Percentiles rank a stretch among this genome's conserved stretches.
Conservation (phyloP, 2,329 filamentous ascomycete genomes). For the Xylariales sp. region DNA sequence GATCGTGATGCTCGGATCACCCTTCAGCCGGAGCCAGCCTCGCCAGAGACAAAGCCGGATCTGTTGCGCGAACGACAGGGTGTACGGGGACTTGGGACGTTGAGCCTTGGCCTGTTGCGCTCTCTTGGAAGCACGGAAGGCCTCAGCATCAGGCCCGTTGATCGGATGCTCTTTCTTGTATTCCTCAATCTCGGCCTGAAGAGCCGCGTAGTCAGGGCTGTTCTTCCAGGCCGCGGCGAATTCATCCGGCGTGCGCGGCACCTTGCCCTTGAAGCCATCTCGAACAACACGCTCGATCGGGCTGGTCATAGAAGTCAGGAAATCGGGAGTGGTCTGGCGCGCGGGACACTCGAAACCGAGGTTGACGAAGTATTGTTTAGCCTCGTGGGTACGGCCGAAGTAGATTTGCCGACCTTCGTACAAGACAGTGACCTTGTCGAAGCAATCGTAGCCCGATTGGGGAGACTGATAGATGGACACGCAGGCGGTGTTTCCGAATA, state of each 20-base stretch:
- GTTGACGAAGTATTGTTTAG: constrained; percentile 73
- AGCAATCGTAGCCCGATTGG: constrained; percentile 71
- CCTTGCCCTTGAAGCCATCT: constrained; percentile 65
- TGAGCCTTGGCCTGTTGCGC: constrained; percentile 67
- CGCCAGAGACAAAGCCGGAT: constrained; percentile 82
- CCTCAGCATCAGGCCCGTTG: constrained; percentile 65
- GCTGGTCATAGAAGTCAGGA: constrained; percentile 77
- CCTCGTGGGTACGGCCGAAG: constrained; percentile 69
- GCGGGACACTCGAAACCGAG: constrained; percentile 75
- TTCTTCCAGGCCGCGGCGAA: constrained; percentile 70
- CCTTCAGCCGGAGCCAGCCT: constrained; percentile 79
- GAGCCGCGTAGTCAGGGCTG: constrained; percentile 61
- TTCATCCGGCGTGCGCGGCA: constrained; percentile 70
- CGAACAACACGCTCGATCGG: constrained; percentile 66
- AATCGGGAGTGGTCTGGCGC: constrained; percentile 76
- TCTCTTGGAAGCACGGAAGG: constrained; percentile 65
- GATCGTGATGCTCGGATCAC: constrained; percentile 80
- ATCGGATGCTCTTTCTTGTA: constrained; percentile 66
- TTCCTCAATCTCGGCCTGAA: constrained; percentile 66
- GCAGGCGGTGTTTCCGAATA: constrained; percentile 72
- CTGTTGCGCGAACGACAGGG: constrained; percentile 81
- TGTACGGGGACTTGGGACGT: constrained; percentile 82
- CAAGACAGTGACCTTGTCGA: constrained; percentile 69
- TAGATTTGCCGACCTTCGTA: constrained; percentile 73
- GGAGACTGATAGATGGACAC: constrained; percentile 81